Percentiles rank a stretch among this genome's conserved stretches.
Evolutionary conservation across 768 basidiomycete genomes (phyloP).

Genomic region (Russula olivacea): DNA sequence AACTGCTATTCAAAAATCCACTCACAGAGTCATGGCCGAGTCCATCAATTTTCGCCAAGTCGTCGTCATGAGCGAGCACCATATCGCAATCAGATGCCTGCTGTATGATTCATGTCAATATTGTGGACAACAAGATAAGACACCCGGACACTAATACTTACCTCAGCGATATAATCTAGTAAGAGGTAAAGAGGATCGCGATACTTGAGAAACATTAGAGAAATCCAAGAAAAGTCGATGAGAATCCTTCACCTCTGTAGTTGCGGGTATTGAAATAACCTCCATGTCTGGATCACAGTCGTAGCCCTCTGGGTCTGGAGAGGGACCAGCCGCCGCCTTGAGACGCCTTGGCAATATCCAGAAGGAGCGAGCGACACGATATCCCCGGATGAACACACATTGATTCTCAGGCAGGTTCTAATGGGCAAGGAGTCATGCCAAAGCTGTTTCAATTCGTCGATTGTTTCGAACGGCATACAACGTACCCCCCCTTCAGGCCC

Average conservation of each 20-base stretch:
- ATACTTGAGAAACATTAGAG: neutral
- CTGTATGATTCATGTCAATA: neutral
- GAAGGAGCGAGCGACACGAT: neutral
- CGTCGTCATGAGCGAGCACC: conserved; percentile 4
- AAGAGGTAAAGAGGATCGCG: neutral
- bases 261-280: neutral
- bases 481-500: neutral
- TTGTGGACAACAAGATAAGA: neutral
- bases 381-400: neutral
- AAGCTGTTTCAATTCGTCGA: neutral
- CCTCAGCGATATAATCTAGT: neutral
- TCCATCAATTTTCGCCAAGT: neutral
- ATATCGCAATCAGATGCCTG: neutral
- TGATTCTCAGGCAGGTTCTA: neutral
- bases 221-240: no score
- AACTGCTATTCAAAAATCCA: neutral
- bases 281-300: neutral
- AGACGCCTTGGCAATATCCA: neutral
- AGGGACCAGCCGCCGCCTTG: neutral
- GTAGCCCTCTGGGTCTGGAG: neutral
- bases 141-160: neutral
- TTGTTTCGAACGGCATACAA: neutral
- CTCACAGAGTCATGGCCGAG: neutral
- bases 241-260: neutral
- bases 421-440: neutral